phyloP scores from a whole-genome alignment of 805 yeast species.

The Candida wancherniae region DNA sequence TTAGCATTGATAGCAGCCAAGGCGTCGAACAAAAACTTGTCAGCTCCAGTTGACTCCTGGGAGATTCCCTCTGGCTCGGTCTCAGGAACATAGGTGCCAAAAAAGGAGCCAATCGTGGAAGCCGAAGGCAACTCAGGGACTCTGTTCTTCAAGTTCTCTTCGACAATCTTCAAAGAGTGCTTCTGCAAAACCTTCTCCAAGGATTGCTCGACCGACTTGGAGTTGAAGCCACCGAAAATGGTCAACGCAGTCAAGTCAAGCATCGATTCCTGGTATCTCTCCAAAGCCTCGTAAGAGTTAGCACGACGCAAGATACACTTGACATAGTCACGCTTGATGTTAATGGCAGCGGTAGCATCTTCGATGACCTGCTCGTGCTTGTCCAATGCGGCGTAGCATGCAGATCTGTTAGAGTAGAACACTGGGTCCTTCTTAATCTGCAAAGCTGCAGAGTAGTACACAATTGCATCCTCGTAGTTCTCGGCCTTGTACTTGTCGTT shows the following conservation, averaged over 20 bases:
- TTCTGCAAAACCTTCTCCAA: conserved; percentile 83
- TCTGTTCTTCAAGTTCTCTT: conserved; percentile 49
- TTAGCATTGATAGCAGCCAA: conserved; percentile 49
- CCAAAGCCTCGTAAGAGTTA: conserved; percentile 80
- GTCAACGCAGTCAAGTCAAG: conserved; percentile 88
- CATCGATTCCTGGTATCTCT: conserved; percentile 76
- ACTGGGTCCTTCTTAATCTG: conserved; percentile 76
- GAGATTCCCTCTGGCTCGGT: conserved; percentile 43
- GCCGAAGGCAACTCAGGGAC: conserved; percentile 69
- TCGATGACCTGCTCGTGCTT: conserved; percentile 80
- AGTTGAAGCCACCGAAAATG: conserved; percentile 76
- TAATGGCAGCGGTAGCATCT: conserved; percentile 82
- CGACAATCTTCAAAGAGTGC: conserved; percentile 70
- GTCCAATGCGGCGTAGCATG: conserved; percentile 82
- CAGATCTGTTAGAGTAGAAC: conserved; percentile 92
- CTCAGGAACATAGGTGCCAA: conserved; percentile 75
- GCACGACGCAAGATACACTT: conserved; percentile 94
- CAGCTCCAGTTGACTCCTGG: conserved; percentile 55
- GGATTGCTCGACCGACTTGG: conserved; percentile 69
- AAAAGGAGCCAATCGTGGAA: conserved; percentile 78
- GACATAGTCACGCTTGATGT: conserved; percentile 81
- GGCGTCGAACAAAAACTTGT: conserved; percentile 61
- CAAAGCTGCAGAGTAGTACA: conserved; percentile 75
- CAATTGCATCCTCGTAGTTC: conserved; percentile 70
- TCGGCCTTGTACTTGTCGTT: conserved; percentile 70